Conservation (phyloP, 306 rosid species). For the Dryas drummondii region DNA sequence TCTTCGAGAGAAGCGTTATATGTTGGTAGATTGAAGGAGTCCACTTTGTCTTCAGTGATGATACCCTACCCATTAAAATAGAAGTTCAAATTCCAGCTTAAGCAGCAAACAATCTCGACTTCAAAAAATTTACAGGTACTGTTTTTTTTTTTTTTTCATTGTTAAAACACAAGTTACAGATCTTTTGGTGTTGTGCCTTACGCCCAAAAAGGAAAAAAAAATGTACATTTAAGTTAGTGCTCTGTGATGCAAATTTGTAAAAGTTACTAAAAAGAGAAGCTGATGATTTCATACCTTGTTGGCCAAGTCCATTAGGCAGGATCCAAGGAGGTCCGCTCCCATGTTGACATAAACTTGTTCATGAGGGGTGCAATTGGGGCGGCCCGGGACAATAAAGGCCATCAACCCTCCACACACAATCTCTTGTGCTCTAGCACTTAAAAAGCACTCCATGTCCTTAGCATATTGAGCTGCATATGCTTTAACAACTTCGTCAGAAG, state of each 20-base stretch:
- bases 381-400: conserved; percentile 26
- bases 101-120: too few species aligned
- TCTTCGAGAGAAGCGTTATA: conserved; percentile 16
- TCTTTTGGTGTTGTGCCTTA: too few species aligned
- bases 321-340: not conserved
- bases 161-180: too few species aligned
- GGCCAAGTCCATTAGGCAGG: conserved; percentile 39
- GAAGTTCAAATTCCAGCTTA: not conserved
- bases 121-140: too few species aligned
- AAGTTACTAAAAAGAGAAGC: too few species aligned
- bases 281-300: conserved; percentile 24
- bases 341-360: conserved; percentile 2
- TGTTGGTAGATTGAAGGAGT: conserved; percentile 20
- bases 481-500: conserved; percentile 14
- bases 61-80: not conserved
- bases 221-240: too few species aligned
- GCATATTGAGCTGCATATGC: conserved; percentile 29
- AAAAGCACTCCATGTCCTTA: conserved; percentile 36
- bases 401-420: conserved; percentile 33
- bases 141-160: too few species aligned
- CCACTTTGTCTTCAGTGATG: conserved; percentile 22
- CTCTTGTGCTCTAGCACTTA: conserved; percentile 35
- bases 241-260: too few species aligned
- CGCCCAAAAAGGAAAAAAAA: too few species aligned
- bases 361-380: conserved; percentile 17